Evolutionary conservation across 768 basidiomycete genomes (phyloP).

Genomic region (Hydnum rufescens): DNA sequence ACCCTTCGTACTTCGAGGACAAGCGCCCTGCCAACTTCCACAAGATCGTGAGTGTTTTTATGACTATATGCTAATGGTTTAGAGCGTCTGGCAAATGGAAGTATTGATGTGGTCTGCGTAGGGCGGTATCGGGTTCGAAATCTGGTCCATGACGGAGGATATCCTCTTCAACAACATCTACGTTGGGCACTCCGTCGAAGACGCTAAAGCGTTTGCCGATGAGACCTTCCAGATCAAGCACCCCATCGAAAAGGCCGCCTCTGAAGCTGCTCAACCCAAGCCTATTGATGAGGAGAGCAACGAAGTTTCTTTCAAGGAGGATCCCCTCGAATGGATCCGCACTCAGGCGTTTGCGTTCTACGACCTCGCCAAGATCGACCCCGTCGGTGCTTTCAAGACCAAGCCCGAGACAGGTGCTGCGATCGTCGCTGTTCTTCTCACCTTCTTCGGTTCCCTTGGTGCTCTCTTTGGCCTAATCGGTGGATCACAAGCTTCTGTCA

Average conservation of each 20-base stretch:
- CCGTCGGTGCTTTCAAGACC: slow-evolving; percentile 62
- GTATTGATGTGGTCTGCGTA: slow-evolving; percentile 13
- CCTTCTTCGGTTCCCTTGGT: slow-evolving; percentile 70
- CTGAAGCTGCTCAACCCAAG: slow-evolving; percentile 25
- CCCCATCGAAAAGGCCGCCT: slow-evolving; percentile 43
- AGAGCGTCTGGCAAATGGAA: not conserved
- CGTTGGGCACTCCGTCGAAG: slow-evolving; percentile 71
- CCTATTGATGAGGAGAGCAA: slow-evolving; percentile 20
- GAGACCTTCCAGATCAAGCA: slow-evolving; percentile 92
- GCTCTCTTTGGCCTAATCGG: slow-evolving; percentile 63
- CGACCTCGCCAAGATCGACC: slow-evolving; percentile 54
- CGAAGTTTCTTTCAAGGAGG: slow-evolving; percentile 37
- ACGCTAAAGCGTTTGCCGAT: slow-evolving; percentile 62
- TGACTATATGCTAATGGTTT: no score
- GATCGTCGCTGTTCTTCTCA: slow-evolving; percentile 51
- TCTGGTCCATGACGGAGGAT: slow-evolving; percentile 98
- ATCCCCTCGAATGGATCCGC: slow-evolving; percentile 67
- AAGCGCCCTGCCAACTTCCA: slow-evolving; percentile 59
- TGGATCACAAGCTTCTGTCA: slow-evolving; percentile 44
- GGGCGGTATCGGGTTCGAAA: slow-evolving; percentile 92
- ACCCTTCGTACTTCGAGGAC: slow-evolving; percentile 87
- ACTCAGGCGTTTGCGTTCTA: slow-evolving; percentile 62
- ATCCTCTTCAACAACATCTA: slow-evolving; percentile 91
- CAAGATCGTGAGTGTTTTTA: slow-evolving; percentile 45
- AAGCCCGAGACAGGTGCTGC: slow-evolving; percentile 77